Conservation (phyloP, 805 yeast genomes). For the Pichia phayaonensis region DNA sequence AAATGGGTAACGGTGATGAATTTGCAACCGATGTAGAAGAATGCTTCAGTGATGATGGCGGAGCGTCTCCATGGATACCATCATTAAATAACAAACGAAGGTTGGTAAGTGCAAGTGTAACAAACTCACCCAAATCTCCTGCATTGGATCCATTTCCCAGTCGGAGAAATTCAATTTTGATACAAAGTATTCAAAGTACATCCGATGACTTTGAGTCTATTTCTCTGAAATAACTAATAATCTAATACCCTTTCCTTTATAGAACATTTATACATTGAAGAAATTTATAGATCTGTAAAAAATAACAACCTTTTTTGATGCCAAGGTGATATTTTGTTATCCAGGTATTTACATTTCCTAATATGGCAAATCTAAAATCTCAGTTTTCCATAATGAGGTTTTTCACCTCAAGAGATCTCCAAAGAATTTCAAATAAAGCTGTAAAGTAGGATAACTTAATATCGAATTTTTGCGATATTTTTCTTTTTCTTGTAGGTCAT, state of each 20-base stretch:
- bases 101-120: constrained; percentile 10
- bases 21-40: constrained; percentile 7
- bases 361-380: neutral
- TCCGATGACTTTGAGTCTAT: constrained; percentile 27
- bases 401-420: neutral
- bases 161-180: constrained; percentile 21
- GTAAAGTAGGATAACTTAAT: too few species aligned
- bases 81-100: constrained; percentile 9
- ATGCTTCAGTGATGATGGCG: constrained; percentile 9
- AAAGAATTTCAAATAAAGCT: neutral
- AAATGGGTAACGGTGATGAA: constrained; percentile 2
- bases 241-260: neutral
- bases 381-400: neutral
- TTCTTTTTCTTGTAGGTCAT: too few species aligned
- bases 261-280: neutral
- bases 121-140: constrained; percentile 13
- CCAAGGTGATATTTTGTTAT: neutral
- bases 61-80: constrained; percentile 1
- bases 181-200: constrained; percentile 21
- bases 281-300: neutral
- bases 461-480: neutral
- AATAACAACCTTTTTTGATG: too few species aligned
- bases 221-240: constrained; percentile 13
- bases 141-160: constrained; percentile 10
- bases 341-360: neutral